These are phyloP conservation scores for Pleodorina starrii DNA, from an alignment of 139 green algal species.

Conservation along the genomic window DNA sequence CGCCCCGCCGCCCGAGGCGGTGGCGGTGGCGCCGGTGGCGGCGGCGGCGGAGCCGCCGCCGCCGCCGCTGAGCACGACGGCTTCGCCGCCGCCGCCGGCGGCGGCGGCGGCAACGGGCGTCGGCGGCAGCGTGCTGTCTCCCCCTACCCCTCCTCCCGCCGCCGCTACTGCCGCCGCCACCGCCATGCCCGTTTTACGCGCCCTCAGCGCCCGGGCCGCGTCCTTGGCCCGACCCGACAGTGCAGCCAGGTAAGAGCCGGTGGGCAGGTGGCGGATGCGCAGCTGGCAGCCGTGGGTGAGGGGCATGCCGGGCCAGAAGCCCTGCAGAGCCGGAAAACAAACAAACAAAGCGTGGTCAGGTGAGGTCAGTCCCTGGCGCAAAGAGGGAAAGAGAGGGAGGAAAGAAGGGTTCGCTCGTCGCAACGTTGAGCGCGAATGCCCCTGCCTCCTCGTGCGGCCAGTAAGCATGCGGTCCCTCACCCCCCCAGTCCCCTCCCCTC, in stretches of 20 bases:
- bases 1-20: not conserved
- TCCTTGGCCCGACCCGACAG: slow-evolving; percentile 3
- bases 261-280: slow-evolving; percentile 46
- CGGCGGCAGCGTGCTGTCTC: too few relatives aligned
- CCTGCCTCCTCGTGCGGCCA: too few relatives aligned
- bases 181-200: not conserved
- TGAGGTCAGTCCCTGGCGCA: too few relatives aligned
- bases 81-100: not conserved
- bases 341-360: too few relatives aligned
- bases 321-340: too few relatives aligned
- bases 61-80: not conserved
- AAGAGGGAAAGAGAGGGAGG: too few relatives aligned
- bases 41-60: not conserved
- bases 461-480: too few relatives aligned
- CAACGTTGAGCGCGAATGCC: too few relatives aligned
- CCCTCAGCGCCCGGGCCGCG: not conserved
- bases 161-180: not conserved
- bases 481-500: not conserved
- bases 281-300: not conserved
- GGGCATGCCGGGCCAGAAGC: slow-evolving; percentile 38
- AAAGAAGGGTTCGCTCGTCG: too few relatives aligned
- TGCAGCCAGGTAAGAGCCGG: slow-evolving; percentile 34
- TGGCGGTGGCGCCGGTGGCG: not conserved
- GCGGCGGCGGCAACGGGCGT: not conserved
- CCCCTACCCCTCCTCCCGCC: too few relatives aligned